Evolutionary conservation across 129 eudicot genomes (phyloP).

Genomic region (Heracleum sosnowskyi): DNA sequence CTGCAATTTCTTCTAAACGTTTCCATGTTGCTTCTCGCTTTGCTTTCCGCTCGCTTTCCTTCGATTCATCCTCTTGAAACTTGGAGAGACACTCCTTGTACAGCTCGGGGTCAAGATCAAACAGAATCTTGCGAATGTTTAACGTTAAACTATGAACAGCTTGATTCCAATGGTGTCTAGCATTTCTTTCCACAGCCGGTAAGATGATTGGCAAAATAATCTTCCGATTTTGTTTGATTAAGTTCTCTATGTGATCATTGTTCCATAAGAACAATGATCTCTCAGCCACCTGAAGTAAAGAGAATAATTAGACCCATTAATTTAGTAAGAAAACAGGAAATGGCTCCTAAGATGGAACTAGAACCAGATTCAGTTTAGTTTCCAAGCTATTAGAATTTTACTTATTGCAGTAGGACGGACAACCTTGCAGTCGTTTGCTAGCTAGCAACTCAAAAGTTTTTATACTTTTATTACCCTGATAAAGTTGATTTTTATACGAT

Average conservation of each 20-base stretch:
- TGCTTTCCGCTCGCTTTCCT: slow-evolving; percentile 20
- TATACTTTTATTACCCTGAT: neutral
- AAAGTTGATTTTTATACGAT: neutral
- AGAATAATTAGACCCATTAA: neutral
- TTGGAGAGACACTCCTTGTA: slow-evolving; percentile 65
- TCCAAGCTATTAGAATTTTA: neutral
- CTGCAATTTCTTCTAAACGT: slow-evolving; percentile 6
- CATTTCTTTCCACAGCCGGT: slow-evolving; percentile 78
- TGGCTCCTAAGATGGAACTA: neutral
- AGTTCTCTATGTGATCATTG: slow-evolving; percentile 81
- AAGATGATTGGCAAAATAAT: slow-evolving; percentile 75
- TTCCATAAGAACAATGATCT: slow-evolving; percentile 81
- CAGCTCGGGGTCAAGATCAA: slow-evolving; percentile 70
- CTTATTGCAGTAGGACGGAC: neutral
- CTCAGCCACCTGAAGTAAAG: slow-evolving; percentile 63
- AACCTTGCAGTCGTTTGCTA: neutral
- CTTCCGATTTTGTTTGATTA: slow-evolving; percentile 79
- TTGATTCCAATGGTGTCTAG: slow-evolving; percentile 77
- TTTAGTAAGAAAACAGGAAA: neutral
- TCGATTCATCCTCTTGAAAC: slow-evolving; percentile 68
- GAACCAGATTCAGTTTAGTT: neutral
- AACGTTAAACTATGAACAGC: slow-evolving; percentile 77
- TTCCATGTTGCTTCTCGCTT: slow-evolving; percentile 3
- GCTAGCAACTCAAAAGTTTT: neutral
- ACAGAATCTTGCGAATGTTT: slow-evolving; percentile 66